Percentiles rank a stretch among this genome's conserved stretches.
Conservation (phyloP, 2,329 filamentous ascomycete genomes). For the Pseudogymnoascus sp. region DNA sequence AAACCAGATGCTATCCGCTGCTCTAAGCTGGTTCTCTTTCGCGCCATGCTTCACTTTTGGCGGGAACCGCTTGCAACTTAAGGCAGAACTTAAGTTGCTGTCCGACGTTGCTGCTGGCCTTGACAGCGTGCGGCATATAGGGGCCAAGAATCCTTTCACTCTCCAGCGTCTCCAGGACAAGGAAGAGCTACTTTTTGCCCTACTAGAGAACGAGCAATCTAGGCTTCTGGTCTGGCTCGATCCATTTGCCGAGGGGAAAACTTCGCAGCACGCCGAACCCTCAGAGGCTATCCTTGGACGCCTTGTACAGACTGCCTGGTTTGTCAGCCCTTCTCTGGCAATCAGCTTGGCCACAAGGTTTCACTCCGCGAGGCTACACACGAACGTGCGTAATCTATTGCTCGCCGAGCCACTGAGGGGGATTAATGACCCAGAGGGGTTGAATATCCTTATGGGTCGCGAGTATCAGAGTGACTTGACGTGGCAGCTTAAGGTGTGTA, state of each 20-base stretch:
- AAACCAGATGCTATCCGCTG: slow-evolving; percentile 79
- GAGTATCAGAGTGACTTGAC: slow-evolving; percentile 70
- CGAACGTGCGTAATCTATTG: slow-evolving; percentile 70
- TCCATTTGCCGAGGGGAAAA: slow-evolving; percentile 52
- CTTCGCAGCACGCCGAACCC: slow-evolving; percentile 27
- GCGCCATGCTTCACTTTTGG: slow-evolving; percentile 90
- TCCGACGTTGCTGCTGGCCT: slow-evolving; percentile 64
- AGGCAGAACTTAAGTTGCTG: slow-evolving; percentile 80
- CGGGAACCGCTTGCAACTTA: slow-evolving; percentile 85
- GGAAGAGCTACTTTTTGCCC: slow-evolving; percentile 69
- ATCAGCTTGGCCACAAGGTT: slow-evolving; percentile 77
- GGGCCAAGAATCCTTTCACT: slow-evolving; percentile 38
- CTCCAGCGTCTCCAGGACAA: slow-evolving; percentile 65
- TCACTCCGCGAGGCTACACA: slow-evolving; percentile 61
- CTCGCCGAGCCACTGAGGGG: slow-evolving; percentile 79
- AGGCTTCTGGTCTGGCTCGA: slow-evolving; percentile 84
- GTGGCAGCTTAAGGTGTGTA: slow-evolving; percentile 70
- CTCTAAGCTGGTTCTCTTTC: slow-evolving; percentile 78
- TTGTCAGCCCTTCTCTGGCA: slow-evolving; percentile 76
- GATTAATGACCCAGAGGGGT: slow-evolving; percentile 68
- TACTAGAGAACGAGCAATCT: slow-evolving; percentile 77
- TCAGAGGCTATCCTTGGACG: slow-evolving; percentile 33
- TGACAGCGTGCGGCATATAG: slow-evolving; percentile 54
- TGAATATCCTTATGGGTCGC: slow-evolving; percentile 73
- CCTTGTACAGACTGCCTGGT: slow-evolving; percentile 77